A percentile compares a stretch with the other conserved stretches of the same genome.
These are phyloP conservation scores for Linum lewisii DNA, from an alignment of 345 rosid genomes.

Conservation along the genomic window DNA sequence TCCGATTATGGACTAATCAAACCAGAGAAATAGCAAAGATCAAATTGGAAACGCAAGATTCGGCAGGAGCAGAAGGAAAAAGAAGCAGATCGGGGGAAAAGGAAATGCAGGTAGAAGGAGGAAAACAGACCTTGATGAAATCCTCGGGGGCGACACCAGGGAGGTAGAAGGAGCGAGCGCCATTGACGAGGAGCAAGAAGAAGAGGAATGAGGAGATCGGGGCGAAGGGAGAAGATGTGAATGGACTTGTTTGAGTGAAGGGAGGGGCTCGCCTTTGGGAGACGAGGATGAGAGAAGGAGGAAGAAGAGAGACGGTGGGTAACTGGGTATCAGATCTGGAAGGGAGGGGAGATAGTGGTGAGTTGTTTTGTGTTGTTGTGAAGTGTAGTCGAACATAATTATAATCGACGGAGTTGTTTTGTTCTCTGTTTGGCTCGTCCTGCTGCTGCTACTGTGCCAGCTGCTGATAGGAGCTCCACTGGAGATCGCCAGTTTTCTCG, in stretches of 20 bases:
- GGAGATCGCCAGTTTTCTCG: slow-evolving; percentile 54
- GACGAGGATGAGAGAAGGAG: neutral
- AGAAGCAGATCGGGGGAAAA: slow-evolving; percentile 10
- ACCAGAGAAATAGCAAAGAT: no score
- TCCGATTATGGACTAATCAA: no score
- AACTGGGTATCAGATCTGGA: neutral
- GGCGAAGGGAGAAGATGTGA: slow-evolving; percentile 19
- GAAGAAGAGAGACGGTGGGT: neutral
- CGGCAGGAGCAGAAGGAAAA: no score
- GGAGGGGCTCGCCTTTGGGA: neutral
- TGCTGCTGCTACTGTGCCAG: no score
- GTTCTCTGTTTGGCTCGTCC: no score
- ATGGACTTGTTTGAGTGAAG: slow-evolving; percentile 17
- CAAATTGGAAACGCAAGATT: no score
- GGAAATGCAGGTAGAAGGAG: slow-evolving; percentile 15
- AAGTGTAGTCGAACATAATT: no score
- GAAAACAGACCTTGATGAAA: slow-evolving; percentile 55
- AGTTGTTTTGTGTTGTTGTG: neutral
- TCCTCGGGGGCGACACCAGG: slow-evolving; percentile 98
- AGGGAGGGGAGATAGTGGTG: neutral
- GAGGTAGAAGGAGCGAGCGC: slow-evolving; percentile 72
- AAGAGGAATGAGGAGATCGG: slow-evolving; percentile 7
- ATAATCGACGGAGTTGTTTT: no score
- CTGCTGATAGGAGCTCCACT: slow-evolving; percentile 97
- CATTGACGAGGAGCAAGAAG: slow-evolving; percentile 41